These are phyloP conservation scores for Fremontodendron californicum DNA, from an alignment of 345 rosid genomes.

Conservation along the genomic window DNA sequence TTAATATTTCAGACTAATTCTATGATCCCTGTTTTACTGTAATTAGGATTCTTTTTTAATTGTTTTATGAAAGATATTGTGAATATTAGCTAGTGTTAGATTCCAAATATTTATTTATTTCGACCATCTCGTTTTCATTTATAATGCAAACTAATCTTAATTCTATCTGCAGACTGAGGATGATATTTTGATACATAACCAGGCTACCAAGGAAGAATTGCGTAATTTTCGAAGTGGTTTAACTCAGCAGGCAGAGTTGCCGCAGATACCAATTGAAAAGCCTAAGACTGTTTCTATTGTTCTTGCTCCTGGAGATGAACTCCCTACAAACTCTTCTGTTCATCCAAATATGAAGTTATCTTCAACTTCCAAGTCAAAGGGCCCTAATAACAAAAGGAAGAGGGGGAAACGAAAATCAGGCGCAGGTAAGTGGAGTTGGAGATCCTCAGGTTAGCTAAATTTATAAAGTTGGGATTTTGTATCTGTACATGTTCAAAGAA, in stretches of 20 bases:
- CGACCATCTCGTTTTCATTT: neutral
- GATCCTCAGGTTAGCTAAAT: constrained; percentile 32
- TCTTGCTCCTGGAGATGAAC: constrained; percentile 33
- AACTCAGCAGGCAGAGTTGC: constrained; percentile 26
- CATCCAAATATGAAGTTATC: constrained; percentile 25
- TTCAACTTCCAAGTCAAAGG: constrained; percentile 41
- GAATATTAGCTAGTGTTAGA: neutral
- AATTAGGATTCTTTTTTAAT: neutral
- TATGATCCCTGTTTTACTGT: neutral
- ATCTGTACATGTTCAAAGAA: constrained; percentile 3
- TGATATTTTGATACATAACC: constrained; percentile 30
- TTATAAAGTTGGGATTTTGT: neutral
- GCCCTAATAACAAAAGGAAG: constrained; percentile 44
- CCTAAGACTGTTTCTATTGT: constrained; percentile 9
- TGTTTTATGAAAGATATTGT: neutral
- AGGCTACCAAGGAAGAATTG: constrained; percentile 42
- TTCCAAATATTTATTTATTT: neutral
- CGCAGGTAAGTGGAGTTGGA: constrained; percentile 33
- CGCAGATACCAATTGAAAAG: neutral
- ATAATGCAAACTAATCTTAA: neutral
- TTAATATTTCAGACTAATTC: neutral
- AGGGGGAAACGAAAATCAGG: constrained; percentile 46
- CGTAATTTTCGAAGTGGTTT: constrained; percentile 23
- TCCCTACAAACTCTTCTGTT: constrained; percentile 7
- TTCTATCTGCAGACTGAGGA: constrained; percentile 18